These are phyloP conservation scores for Hypomontagnella monticulosa DNA, from an alignment of 495 filamentous ascomycete species.

Conservation along the genomic window DNA sequence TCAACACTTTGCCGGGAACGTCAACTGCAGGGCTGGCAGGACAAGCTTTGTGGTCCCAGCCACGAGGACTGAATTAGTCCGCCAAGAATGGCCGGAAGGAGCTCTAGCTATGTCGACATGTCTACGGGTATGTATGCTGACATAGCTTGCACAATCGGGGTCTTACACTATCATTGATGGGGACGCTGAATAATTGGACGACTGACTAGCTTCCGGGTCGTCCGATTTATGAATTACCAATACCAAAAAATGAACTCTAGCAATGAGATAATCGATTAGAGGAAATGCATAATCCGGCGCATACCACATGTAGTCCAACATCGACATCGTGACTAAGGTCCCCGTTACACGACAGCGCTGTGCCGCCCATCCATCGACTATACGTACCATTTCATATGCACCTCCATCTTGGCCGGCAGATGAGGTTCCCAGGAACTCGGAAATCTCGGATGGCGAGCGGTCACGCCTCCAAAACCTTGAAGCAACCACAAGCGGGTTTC, in stretches of 20 bases:
- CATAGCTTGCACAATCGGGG: background rate
- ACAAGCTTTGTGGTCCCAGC: constrained; percentile 3
- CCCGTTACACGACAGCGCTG: too few species aligned
- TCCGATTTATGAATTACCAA: too few species aligned
- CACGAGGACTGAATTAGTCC: constrained; percentile 4
- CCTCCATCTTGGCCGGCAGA: constrained; percentile 1
- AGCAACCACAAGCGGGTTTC: constrained; percentile 3
- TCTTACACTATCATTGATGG: too few species aligned
- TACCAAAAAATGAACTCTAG: too few species aligned
- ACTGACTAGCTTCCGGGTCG: too few species aligned
- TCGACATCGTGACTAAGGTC: too few species aligned
- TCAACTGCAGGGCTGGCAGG: constrained; percentile 30
- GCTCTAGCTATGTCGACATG: too few species aligned
- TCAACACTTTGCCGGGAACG: constrained; percentile 8
- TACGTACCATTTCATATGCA: background rate
- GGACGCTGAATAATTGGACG: too few species aligned
- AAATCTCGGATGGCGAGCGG: constrained; percentile 10
- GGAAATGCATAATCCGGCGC: too few species aligned
- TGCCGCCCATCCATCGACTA: too few species aligned
- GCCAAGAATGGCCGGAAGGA: constrained; percentile 22
- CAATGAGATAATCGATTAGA: too few species aligned
- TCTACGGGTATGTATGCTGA: background rate
- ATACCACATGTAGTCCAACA: too few species aligned
- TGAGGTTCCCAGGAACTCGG: constrained; percentile 6
- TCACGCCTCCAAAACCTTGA: background rate